Conservation (phyloP, 2,329 filamentous ascomycete genomes). For the Graphiopsis chlorocephala region DNA sequence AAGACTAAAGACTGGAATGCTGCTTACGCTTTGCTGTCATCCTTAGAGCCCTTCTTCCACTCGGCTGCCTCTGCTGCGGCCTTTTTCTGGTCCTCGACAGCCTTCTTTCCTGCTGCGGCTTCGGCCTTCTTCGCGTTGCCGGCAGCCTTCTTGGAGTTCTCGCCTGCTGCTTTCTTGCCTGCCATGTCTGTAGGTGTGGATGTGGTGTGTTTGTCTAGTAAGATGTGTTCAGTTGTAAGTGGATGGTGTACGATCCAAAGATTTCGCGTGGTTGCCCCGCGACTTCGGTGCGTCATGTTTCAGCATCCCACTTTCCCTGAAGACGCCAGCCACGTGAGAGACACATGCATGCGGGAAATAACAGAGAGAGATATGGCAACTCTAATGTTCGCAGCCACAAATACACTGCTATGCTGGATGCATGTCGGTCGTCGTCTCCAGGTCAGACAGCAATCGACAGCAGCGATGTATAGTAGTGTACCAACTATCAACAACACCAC, state of each 20-base stretch:
- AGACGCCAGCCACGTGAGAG: not conserved
- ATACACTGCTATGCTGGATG: not conserved
- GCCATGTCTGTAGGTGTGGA: not conserved
- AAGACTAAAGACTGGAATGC: not conserved
- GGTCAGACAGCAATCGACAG: not conserved
- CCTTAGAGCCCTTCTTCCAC: slow-evolving; percentile 86
- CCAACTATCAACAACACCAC: not conserved
- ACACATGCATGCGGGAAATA: not conserved
- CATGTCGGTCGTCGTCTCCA: not conserved
- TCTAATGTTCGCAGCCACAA: not conserved
- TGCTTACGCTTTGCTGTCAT: slow-evolving; percentile 72
- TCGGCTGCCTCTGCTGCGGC: slow-evolving; percentile 68
- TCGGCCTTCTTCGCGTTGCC: slow-evolving; percentile 94
- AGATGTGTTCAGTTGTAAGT: not conserved
- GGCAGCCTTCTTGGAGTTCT: slow-evolving; percentile 83
- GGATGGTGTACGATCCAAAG: not conserved
- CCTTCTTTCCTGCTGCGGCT: slow-evolving; percentile 74
- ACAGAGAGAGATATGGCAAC: not conserved
- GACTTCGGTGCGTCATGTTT: not conserved
- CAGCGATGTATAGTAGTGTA: not conserved
- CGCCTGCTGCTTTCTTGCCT: slow-evolving; percentile 39
- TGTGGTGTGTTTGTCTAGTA: not conserved
- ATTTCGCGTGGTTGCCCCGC: slow-evolving; percentile 2
- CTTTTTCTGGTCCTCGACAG: slow-evolving; percentile 64
- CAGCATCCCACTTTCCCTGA: not conserved